These are phyloP conservation scores for Chlamydomonas sp. DNA, from an alignment of 139 green algal species.

Conservation along the genomic window DNA sequence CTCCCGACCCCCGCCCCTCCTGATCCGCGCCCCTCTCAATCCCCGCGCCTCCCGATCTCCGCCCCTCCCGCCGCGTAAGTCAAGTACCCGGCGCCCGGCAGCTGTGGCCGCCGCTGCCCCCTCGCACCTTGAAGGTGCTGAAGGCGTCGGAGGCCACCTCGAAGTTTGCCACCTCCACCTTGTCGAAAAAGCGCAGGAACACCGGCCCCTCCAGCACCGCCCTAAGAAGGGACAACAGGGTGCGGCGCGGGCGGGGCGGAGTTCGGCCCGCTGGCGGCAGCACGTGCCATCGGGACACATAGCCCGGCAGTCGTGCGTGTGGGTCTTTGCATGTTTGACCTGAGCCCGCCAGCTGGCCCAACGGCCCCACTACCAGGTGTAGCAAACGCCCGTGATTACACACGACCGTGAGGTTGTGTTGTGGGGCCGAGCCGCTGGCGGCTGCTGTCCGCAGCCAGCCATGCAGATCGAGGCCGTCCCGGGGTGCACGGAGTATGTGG, in stretches of 20 bases:
- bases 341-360: not conserved
- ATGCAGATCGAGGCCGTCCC: too few species aligned
- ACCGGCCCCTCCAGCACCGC: conserved; percentile 61
- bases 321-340: not conserved
- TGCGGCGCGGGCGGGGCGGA: not conserved
- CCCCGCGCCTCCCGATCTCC: too few species aligned
- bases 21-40: too few species aligned
- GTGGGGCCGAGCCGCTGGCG: too few species aligned
- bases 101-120: not conserved
- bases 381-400: too few species aligned
- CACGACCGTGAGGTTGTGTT: too few species aligned
- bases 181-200: conserved; percentile 80
- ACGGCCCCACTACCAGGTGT: not conserved
- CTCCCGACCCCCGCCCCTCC: too few species aligned
- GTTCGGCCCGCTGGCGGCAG: not conserved
- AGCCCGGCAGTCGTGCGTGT: not conserved
- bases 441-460: too few species aligned
- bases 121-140: conserved; percentile 83
- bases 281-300: not conserved
- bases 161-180: conserved; percentile 91
- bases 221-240: conserved; percentile 41
- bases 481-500: too few species aligned
- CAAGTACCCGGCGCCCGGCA: not conserved
- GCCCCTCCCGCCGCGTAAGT: too few species aligned
- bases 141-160: conserved; percentile 95